Evolutionary conservation across 768 basidiomycete genomes (phyloP).

Genomic region (Lentinula sp.): DNA sequence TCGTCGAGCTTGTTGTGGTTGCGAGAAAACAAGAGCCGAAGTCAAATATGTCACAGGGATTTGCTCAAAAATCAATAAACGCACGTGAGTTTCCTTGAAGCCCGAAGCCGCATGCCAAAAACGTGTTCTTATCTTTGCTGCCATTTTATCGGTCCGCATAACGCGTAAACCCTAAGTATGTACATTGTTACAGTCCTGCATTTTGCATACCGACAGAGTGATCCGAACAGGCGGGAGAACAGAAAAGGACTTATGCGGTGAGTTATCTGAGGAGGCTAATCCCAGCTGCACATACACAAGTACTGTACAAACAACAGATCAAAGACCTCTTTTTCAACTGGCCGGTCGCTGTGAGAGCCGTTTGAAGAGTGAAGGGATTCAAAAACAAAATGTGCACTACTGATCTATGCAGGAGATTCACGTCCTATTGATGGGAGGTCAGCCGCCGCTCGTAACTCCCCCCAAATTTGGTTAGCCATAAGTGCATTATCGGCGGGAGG

Average conservation of each 20-base stretch:
- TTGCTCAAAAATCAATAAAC: not conserved
- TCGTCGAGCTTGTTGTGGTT: slow-evolving; percentile 14
- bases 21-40: slow-evolving; percentile 8
- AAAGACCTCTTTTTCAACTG: too few species aligned
- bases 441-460: not conserved
- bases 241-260: too few species aligned
- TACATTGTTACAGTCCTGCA: not conserved
- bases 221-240: too few species aligned
- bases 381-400: not conserved
- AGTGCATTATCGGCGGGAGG: not conserved
- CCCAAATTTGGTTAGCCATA: not conserved
- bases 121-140: not conserved
- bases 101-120: not conserved
- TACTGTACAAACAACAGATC: too few species aligned
- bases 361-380: too few species aligned
- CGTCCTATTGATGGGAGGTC: not conserved
- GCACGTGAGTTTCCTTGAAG: not conserved
- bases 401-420: not conserved
- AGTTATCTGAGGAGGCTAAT: too few species aligned
- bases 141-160: not conserved
- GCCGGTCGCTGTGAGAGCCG: too few species aligned
- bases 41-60: not conserved
- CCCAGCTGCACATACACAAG: too few species aligned
- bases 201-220: too few species aligned
- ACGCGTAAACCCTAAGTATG: too few species aligned